Evolutionary conservation across 257 asterid species (phyloP), one percentile per base, ranked within the genome.

Genomic region (Primulina huaijiensis): DNA sequence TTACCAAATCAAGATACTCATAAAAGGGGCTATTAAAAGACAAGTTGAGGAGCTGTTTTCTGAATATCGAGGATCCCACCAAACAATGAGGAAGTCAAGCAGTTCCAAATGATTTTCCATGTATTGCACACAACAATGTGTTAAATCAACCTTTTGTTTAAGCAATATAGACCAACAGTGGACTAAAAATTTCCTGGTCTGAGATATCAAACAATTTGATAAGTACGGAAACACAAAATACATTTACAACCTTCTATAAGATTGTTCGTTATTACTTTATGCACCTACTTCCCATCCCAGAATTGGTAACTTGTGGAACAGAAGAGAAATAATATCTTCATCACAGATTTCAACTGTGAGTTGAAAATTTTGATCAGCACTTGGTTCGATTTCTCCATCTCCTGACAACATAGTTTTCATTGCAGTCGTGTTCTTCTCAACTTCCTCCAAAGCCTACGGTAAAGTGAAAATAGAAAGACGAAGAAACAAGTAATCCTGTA

Each of bases 201-300:
- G 81, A 73, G 65, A 77, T 71, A 37, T 69, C 60, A 74, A 60
- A 67, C 62, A 72, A 71, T 66, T 66, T 55, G 69, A 75, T 69
- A 83, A 76, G 71, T 43, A 62, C 63, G 60, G 63, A 69, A 68
- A 57, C 40, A 76, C 52, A n/a, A 58, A 50, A 40, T 29, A 52
- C 71, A 71, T 71, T 66, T 40, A 65, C 60, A 63, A 69, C 10
- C 6, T 30, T 23, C 50, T 43, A 67, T 62, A 58, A 35, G 40
- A 71, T 64, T 60, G 65, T 62, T 37, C 17, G 64, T 35, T 66
- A 27, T 25, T 53, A 64, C 8, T 37, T 43, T 1, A 60, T 37
- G 40, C 67, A 83, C 97, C 82, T 85, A 91, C 99, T 82, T 94
- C 99, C 99, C 99, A 94, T 74, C 97, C 96, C 79, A 94, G 80